Percentiles rank a stretch among this genome's conserved stretches.
phyloP scores from a whole-genome alignment of 495 filamentous ascomycete species.

The Penicillium paxilli region DNA sequence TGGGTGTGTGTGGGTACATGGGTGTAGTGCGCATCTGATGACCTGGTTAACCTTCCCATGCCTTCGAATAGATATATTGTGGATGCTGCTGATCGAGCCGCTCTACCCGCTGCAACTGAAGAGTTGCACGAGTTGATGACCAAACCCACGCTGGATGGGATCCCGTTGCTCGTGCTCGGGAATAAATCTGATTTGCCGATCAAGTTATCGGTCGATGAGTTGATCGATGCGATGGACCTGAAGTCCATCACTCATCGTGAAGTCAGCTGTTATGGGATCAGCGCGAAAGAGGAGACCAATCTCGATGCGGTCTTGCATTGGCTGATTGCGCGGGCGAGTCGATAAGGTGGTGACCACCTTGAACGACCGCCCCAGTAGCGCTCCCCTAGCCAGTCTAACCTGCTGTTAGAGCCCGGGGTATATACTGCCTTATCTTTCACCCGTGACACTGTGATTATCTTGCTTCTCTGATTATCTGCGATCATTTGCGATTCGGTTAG shows the following conservation, averaged over 20 bases:
- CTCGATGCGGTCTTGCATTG: conserved; percentile 95
- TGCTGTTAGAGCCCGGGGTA: too few relatives aligned
- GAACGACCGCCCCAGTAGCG: too few relatives aligned
- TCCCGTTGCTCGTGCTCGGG: conserved; percentile 92
- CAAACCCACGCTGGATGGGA: conserved; percentile 82
- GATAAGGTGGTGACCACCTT: conserved; percentile 23
- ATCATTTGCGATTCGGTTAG: background rate
- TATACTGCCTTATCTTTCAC: background rate
- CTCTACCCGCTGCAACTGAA: conserved; percentile 84
- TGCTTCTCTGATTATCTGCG: background rate
- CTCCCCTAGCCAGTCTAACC: too few relatives aligned
- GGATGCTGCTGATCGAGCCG: conserved; percentile 79
- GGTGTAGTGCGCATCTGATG: background rate
- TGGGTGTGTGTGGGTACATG: too few relatives aligned
- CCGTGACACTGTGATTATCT: too few relatives aligned
- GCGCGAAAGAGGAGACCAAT: conserved; percentile 97
- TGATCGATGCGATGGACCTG: conserved; percentile 91
- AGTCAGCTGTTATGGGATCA: conserved; percentile 98
- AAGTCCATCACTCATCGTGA: conserved; percentile 88
- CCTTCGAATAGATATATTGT: conserved; percentile 72
- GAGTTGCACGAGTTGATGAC: conserved; percentile 87
- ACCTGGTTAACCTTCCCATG: background rate
- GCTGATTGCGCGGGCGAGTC: conserved; percentile 84
- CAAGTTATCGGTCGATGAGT: conserved; percentile 86
- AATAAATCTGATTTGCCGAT: conserved; percentile 94